Conservation (phyloP, 1,284 basidiomycete genomes). For the Puccinia coronata region DNA sequence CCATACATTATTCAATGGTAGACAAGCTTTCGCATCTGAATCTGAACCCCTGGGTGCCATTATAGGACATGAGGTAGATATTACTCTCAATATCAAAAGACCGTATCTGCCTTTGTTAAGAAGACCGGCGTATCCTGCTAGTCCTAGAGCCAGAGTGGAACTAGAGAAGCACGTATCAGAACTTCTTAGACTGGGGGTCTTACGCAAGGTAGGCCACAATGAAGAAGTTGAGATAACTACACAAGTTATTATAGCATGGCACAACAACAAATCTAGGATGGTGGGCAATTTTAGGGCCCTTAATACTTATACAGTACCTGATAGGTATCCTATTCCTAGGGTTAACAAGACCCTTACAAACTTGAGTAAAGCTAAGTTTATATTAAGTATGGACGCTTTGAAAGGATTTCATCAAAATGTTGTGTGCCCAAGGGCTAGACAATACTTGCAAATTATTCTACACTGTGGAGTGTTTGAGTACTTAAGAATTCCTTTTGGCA, state of each 20-base stretch:
- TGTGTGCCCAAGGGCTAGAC: neutral
- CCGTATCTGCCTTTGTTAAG: neutral
- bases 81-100: neutral
- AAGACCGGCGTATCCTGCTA: slow-evolving; percentile 8
- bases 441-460: neutral
- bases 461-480: slow-evolving; percentile 10
- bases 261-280: slow-evolving; percentile 16
- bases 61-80: neutral
- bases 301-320: neutral
- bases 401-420: slow-evolving; percentile 21
- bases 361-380: neutral
- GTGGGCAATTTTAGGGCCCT: neutral
- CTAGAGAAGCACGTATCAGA: slow-evolving; percentile 1
- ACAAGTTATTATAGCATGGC: slow-evolving; percentile 5
- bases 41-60: neutral
- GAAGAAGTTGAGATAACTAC: slow-evolving; percentile 25
- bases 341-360: neutral
- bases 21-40: neutral
- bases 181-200: neutral
- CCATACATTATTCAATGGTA: neutral
- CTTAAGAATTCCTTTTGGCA: slow-evolving; percentile 14
- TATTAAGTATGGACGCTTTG: neutral
- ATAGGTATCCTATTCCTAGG: slow-evolving; percentile 11
- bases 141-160: neutral
- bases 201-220: neutral